Percentiles rank a stretch among this genome's conserved stretches.
Evolutionary conservation across 2,329 filamentous ascomycete species (phyloP).

Genomic region (Ophiostoma triangulosporum): DNA sequence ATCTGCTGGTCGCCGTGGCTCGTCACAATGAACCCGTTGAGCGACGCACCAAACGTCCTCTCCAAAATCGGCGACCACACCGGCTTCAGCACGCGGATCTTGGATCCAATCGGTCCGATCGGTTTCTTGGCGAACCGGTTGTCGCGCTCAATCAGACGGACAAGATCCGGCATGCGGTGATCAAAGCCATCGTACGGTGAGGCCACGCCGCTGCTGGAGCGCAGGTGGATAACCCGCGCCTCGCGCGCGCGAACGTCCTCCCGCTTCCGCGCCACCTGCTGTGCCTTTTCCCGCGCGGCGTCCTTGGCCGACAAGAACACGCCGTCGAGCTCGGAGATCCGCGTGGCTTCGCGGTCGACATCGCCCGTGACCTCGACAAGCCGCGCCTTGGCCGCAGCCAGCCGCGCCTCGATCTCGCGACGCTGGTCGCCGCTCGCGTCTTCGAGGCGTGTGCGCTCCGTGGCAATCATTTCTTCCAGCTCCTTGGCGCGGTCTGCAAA

Average conservation of each 20-base stretch:
- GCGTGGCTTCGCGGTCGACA: slow-evolving; percentile 20
- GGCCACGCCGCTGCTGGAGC: slow-evolving; percentile 42
- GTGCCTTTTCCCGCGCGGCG: slow-evolving; percentile 19
- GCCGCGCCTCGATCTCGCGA: slow-evolving; percentile 40
- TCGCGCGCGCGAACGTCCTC: slow-evolving; percentile 41
- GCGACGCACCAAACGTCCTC: slow-evolving; percentile 50
- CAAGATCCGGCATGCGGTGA: slow-evolving; percentile 44
- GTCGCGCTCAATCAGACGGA: slow-evolving; percentile 58
- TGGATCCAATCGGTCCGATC: slow-evolving; percentile 68
- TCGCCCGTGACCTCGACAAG: slow-evolving; percentile 29
- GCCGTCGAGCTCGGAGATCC: slow-evolving; percentile 20
- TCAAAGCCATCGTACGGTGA: slow-evolving; percentile 43
- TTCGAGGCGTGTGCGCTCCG: slow-evolving; percentile 48
- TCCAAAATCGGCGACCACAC: slow-evolving; percentile 79
- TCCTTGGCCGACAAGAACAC: slow-evolving; percentile 20
- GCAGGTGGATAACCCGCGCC: slow-evolving; percentile 35
- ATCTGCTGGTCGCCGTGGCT: slow-evolving; percentile 62
- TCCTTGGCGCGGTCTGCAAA: slow-evolving; percentile 34
- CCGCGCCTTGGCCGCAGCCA: slow-evolving; percentile 42
- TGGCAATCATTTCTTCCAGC: slow-evolving; percentile 33
- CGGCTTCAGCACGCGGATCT: slow-evolving; percentile 63
- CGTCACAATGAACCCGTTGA: slow-evolving; percentile 72
- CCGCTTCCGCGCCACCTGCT: slow-evolving; percentile 29
- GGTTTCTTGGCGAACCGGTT: slow-evolving; percentile 55
- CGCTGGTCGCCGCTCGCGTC: slow-evolving; percentile 53